Conservation (phyloP, 1,284 basidiomycete genomes). For the Apiotrichum veenhuisii region DNA sequence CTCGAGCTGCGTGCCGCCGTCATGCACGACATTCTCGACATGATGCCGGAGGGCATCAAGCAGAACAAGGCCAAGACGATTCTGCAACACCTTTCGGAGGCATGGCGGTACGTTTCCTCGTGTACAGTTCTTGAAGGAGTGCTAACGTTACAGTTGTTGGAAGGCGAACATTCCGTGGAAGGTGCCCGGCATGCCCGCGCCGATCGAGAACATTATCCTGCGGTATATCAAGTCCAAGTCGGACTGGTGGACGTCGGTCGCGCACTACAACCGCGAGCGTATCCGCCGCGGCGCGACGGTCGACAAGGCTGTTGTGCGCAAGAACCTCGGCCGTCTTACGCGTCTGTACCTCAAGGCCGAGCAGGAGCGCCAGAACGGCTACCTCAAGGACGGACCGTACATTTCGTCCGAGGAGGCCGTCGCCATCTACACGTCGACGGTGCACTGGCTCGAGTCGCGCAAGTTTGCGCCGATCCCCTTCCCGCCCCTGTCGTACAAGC, state of each 20-base stretch:
- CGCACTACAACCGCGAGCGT: slow-evolving; percentile 58
- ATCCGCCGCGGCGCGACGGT: slow-evolving; percentile 83
- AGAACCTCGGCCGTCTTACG: slow-evolving; percentile 53
- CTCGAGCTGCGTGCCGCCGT: slow-evolving; percentile 95
- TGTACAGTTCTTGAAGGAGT: neutral
- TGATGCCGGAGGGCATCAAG: slow-evolving; percentile 98
- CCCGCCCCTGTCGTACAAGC: slow-evolving; percentile 96
- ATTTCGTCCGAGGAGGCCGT: slow-evolving; percentile 96
- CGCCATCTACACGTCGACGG: slow-evolving; percentile 93
- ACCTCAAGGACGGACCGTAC: slow-evolving; percentile 95
- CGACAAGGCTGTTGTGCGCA: slow-evolving; percentile 82
- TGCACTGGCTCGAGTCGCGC: slow-evolving; percentile 93
- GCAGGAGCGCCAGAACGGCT: slow-evolving; percentile 94
- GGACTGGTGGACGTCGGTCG: slow-evolving; percentile 96
- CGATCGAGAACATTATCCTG: slow-evolving; percentile 98
- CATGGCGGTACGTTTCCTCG: slow-evolving; percentile 5
- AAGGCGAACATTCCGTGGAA: slow-evolving; percentile 82
- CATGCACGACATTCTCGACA: slow-evolving; percentile 96
- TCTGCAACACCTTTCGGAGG: slow-evolving; percentile 88
- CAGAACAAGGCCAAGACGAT: slow-evolving; percentile 86
- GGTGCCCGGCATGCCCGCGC: slow-evolving; percentile 61
- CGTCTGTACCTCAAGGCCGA: slow-evolving; percentile 92
- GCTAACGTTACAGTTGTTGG: slow-evolving; percentile 71
- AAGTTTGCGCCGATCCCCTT: slow-evolving; percentile 95
- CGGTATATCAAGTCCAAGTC: slow-evolving; percentile 99